These are phyloP conservation scores for Pinus taeda DNA, from an alignment of 75 land plant genomes.

Conservation along the genomic window DNA sequence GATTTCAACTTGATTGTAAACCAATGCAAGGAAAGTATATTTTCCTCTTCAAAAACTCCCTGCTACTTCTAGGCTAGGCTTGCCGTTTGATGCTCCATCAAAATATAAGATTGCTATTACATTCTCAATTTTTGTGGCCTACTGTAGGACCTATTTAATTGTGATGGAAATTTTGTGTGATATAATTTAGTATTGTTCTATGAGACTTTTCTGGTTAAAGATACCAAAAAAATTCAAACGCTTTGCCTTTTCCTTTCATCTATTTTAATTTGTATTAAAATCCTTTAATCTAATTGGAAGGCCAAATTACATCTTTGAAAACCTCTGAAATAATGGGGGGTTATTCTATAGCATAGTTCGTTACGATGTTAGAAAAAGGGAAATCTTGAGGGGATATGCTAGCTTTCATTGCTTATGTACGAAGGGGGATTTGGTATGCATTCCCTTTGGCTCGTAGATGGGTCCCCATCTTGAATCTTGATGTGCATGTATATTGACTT, in stretches of 20 bases:
- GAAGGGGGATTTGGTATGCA: too few relatives aligned
- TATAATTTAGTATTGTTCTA: background rate
- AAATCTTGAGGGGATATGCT: too few relatives aligned
- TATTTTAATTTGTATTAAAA: background rate
- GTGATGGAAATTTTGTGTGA: conserved; percentile 1
- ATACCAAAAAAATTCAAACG: background rate
- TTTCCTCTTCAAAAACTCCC: too few relatives aligned
- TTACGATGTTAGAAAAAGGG: background rate
- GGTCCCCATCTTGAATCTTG: too few relatives aligned
- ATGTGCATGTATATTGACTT: too few relatives aligned
- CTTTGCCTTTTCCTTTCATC: too few relatives aligned
- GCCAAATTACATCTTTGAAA: background rate
- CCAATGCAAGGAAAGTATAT: too few relatives aligned
- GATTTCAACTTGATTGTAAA: too few relatives aligned
- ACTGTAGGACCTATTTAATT: background rate
- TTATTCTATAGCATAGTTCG: background rate
- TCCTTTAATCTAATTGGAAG: background rate
- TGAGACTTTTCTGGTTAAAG: background rate
- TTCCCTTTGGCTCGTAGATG: too few relatives aligned
- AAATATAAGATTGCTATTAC: background rate
- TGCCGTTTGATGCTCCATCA: too few relatives aligned
- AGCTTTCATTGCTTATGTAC: too few relatives aligned
- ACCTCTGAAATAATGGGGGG: background rate
- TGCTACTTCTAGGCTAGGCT: too few relatives aligned
- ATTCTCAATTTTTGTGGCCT: background rate